phyloP scores from a whole-genome alignment of 192 early-diverging fungal genomes.

The Coemansia sp. region DNA sequence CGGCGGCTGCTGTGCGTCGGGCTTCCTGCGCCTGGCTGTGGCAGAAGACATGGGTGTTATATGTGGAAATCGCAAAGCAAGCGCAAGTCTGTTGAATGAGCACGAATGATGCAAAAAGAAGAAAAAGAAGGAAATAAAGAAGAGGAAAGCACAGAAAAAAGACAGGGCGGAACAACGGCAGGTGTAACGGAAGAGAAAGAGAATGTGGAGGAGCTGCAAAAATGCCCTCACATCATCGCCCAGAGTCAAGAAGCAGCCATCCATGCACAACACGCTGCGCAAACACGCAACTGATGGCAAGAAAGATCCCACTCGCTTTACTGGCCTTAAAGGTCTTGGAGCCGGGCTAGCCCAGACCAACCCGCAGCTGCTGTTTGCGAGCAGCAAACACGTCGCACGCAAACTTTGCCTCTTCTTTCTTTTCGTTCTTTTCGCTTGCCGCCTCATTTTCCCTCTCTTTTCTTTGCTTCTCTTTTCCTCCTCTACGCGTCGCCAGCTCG shows the following conservation, averaged over 20 bases:
- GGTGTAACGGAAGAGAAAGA: neutral
- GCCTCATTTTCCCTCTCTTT: neutral
- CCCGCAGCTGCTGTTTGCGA: too few species aligned
- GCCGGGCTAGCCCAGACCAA: neutral
- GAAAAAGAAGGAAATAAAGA: neutral
- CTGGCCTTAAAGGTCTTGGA: too few species aligned
- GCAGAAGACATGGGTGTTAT: constrained; percentile 5
- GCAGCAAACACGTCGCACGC: neutral
- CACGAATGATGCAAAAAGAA: neutral
- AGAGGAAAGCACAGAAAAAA: neutral
- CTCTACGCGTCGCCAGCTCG: neutral
- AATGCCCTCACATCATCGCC: neutral
- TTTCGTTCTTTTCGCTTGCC: constrained; percentile 3
- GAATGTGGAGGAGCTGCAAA: neutral
- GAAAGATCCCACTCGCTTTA: neutral
- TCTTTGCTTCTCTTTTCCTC: constrained; percentile 2
- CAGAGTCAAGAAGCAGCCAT: neutral
- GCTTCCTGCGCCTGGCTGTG: neutral
- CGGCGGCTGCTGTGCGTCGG: neutral
- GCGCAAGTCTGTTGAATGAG: neutral
- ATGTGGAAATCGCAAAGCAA: neutral
- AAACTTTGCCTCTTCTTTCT: neutral
- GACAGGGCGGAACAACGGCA: neutral
- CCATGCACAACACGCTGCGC: neutral
- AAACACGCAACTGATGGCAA: neutral